Conservation (phyloP, 768 basidiomycete species). For the Macrolepiota dolichaula region DNA sequence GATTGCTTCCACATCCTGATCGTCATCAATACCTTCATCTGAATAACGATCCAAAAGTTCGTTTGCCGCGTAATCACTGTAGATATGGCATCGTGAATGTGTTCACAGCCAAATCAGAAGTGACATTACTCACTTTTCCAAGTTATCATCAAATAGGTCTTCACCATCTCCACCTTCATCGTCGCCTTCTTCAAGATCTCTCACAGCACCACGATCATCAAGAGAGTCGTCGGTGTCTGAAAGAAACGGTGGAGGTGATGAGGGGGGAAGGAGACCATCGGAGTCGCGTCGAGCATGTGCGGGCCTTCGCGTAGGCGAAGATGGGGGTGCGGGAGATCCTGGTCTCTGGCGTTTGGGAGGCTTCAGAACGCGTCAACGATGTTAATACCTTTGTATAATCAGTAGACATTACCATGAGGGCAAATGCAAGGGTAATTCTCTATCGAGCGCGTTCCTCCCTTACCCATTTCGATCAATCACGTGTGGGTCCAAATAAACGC, state of each 20-base stretch:
- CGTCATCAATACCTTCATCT: conserved; percentile 83
- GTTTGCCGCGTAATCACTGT: conserved; percentile 85
- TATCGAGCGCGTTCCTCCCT: no score
- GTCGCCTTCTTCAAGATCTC: conserved; percentile 64
- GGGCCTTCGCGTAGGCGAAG: conserved; percentile 41
- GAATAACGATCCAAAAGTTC: conserved; percentile 84
- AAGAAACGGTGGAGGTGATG: conserved; percentile 79
- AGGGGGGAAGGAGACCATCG: conserved; percentile 79
- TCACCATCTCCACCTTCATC: conserved; percentile 87
- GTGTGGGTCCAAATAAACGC: not conserved
- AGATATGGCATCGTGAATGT: conserved; percentile 3
- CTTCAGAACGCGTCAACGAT: conserved; percentile 13
- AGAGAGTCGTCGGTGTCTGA: conserved; percentile 83
- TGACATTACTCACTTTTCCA: conserved; percentile 56
- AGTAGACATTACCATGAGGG: conserved; percentile 1
- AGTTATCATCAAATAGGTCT: conserved; percentile 84
- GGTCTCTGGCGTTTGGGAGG: conserved; percentile 65
- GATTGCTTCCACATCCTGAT: conserved; percentile 63
- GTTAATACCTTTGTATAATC: conserved; percentile 12
- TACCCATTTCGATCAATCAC: no score
- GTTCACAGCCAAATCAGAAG: conserved; percentile 7
- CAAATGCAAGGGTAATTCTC: not conserved
- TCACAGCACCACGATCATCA: conserved; percentile 66
- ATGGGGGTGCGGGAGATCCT: conserved; percentile 47
- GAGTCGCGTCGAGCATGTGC: conserved; percentile 52